Conservation (phyloP, 2,329 filamentous ascomycete genomes). For the Talaromyces sp. region DNA sequence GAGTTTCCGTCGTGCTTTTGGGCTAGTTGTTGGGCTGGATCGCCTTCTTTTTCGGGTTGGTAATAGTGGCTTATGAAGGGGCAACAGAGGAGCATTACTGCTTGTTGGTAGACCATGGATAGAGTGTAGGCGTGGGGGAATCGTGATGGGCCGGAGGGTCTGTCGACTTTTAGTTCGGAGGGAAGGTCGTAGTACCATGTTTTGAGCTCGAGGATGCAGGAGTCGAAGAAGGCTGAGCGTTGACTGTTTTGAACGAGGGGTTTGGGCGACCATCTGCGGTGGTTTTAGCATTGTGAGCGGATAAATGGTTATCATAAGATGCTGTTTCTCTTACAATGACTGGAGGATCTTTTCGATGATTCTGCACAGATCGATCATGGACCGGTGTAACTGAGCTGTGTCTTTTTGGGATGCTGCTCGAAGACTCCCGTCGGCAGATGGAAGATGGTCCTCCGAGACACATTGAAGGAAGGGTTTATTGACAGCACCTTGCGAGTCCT, state of each 20-base stretch:
- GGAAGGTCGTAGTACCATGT: constrained; percentile 41
- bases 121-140: constrained; percentile 37
- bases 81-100: constrained; percentile 35
- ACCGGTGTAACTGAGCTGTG: constrained; percentile 25
- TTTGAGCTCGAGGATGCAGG: constrained; percentile 36
- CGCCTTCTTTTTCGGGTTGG: neutral
- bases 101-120: constrained; percentile 41
- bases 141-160: constrained; percentile 16
- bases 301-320: neutral
- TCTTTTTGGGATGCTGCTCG: constrained; percentile 21
- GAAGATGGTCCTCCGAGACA: constrained; percentile 9
- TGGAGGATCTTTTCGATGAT: constrained; percentile 37
- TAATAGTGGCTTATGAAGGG: constrained; percentile 25
- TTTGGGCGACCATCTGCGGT: constrained; percentile 35
- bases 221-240: constrained; percentile 32
- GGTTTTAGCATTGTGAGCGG: neutral
- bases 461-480: constrained; percentile 27
- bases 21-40: neutral
- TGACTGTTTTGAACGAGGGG: constrained; percentile 22
- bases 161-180: constrained; percentile 32
- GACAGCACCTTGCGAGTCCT: constrained; percentile 37
- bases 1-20: neutral
- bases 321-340: constrained; percentile 29
- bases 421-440: constrained; percentile 17
- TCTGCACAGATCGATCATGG: constrained; percentile 32